Conservation (phyloP, 23 red algal genomes). For the Chondrus crispus region DNA sequence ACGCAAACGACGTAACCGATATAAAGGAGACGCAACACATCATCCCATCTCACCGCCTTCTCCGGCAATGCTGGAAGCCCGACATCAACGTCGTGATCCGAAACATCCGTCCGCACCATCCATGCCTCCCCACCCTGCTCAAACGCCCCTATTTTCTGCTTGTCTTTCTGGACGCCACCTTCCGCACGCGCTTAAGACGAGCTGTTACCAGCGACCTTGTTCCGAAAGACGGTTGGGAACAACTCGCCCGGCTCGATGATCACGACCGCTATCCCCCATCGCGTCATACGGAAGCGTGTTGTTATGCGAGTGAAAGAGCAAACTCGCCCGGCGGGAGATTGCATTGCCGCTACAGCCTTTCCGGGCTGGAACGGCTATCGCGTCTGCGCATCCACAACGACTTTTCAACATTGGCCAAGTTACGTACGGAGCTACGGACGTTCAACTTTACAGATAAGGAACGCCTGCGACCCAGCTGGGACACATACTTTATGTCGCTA, state of each 20-base stretch:
- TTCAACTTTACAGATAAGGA: slow-evolving; percentile 54
- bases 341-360: background rate
- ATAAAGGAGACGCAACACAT: background rate
- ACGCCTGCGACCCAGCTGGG: slow-evolving; percentile 83
- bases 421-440: background rate
- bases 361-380: background rate
- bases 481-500: slow-evolving; percentile 94
- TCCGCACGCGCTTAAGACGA: slow-evolving; percentile 50
- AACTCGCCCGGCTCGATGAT: slow-evolving; percentile 1
- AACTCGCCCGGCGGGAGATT: background rate
- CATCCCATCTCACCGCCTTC: background rate
- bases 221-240: background rate
- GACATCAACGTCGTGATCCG: slow-evolving; percentile 1
- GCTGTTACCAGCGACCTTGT: background rate
- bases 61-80: background rate
- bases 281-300: too few relatives aligned
- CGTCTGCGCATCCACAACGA: slow-evolving; percentile 48
- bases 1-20: background rate
- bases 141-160: slow-evolving; percentile 90
- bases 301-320: too few relatives aligned
- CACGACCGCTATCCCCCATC: background rate
- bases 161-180: slow-evolving; percentile 65
- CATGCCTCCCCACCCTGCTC: slow-evolving; percentile 9
- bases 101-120: background rate
- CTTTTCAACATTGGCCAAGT: background rate